These are phyloP conservation scores for Phytophthora quininea DNA, from an alignment of 352 stramenopile species.

Conservation along the genomic window DNA sequence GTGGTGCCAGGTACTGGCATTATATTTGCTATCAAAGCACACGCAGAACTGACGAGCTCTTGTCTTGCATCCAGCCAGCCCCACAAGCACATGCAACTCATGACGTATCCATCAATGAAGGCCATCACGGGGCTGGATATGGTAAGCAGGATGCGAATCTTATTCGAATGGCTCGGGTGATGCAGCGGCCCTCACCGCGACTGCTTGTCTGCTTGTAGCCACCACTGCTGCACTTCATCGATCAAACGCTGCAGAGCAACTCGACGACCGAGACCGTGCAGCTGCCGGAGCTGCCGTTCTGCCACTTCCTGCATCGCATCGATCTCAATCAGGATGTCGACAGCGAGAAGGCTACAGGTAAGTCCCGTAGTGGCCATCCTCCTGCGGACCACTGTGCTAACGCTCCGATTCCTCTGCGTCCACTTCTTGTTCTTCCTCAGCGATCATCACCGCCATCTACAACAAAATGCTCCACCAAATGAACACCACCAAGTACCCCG, in stretches of 20 bases:
- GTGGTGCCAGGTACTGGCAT: conserved; percentile 60
- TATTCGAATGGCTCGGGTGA: neutral
- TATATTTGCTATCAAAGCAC: neutral
- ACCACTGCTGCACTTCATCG: conserved; percentile 76
- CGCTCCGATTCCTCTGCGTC: neutral
- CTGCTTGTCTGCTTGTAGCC: conserved; percentile 38
- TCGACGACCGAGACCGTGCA: conserved; percentile 51
- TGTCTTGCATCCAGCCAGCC: conserved; percentile 52
- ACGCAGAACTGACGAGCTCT: conserved; percentile 8
- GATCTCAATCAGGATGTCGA: conserved; percentile 40
- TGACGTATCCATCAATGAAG: conserved; percentile 79
- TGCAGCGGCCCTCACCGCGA: neutral
- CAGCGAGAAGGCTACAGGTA: conserved; percentile 53
- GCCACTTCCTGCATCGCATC: conserved; percentile 76
- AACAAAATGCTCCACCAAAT: conserved; percentile 53
- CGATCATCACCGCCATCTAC: conserved; percentile 48
- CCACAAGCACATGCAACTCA: conserved; percentile 91
- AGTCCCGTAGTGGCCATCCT: neutral
- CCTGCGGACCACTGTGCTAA: neutral
- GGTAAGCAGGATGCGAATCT: conserved; percentile 31
- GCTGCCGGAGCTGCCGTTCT: conserved; percentile 69
- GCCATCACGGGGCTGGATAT: conserved; percentile 62
- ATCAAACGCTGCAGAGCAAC: conserved; percentile 49
- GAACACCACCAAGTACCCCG: conserved; percentile 42
- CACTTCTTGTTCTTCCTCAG: conserved; percentile 12